phyloP scores from a whole-genome alignment of 1,284 basidiomycete genomes.

The Mycena sp. region DNA sequence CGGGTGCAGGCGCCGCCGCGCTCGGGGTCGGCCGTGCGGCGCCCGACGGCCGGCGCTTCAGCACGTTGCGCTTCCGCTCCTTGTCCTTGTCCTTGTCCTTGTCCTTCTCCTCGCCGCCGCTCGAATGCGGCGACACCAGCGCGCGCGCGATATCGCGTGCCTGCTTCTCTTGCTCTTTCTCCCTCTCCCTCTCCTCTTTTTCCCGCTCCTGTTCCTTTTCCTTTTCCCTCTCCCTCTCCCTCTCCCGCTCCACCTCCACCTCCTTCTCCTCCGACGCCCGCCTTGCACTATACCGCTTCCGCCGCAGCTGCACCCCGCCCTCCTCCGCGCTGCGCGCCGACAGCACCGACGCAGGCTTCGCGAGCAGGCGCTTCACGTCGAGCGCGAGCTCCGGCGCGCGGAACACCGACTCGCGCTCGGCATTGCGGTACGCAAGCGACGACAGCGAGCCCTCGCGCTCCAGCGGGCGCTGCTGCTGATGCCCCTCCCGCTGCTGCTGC shows the following conservation, averaged over 20 bases:
- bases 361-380: constrained; percentile 42
- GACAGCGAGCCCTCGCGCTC: too few relatives aligned
- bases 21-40: constrained; percentile 13
- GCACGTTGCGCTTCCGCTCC: constrained; percentile 51
- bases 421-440: constrained; percentile 1
- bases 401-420: too few relatives aligned
- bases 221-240: constrained; percentile 3
- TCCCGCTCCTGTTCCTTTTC: constrained; percentile 2
- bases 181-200: too few relatives aligned
- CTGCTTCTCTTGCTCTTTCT: too few relatives aligned
- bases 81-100: too few relatives aligned
- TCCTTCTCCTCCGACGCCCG: constrained; percentile 3
- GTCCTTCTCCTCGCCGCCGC: too few relatives aligned
- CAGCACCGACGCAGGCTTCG: constrained; percentile 39
- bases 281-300: constrained; percentile 17
- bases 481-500: too few relatives aligned
- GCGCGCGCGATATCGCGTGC: constrained; percentile 24
- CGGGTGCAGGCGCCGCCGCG: neutral
- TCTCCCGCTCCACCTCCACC: constrained; percentile 8
- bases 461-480: too few relatives aligned
- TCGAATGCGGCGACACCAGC: constrained; percentile 20
- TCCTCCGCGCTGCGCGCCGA: constrained; percentile 1
- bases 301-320: neutral
- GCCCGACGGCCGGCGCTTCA: constrained; percentile 55
- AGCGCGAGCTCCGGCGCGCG: constrained; percentile 25